Percentiles rank a stretch among this genome's conserved stretches.
phyloP scores from a whole-genome alignment of 352 stramenopile species.

The Phytopythium litorale region DNA sequence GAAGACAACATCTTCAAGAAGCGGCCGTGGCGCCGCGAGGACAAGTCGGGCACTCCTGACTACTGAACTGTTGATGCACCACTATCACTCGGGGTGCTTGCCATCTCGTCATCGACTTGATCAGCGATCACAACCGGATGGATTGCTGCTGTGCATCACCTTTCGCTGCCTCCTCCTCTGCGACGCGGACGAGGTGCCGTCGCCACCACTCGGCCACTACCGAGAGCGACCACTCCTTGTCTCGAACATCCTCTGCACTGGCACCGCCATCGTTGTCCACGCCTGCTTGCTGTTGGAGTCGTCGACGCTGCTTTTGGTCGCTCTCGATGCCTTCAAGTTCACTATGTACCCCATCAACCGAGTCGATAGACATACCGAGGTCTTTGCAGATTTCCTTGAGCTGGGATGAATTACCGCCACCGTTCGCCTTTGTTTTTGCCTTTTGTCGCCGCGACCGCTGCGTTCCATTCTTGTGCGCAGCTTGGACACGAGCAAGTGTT shows the following conservation, averaged over 20 bases:
- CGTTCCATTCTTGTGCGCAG: slow-evolving; percentile 17
- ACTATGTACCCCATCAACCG: neutral
- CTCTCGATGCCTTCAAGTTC: slow-evolving; percentile 9
- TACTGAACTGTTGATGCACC: slow-evolving; percentile 25
- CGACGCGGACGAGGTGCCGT: slow-evolving; percentile 2
- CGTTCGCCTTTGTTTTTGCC: neutral
- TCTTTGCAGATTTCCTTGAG: slow-evolving; percentile 28
- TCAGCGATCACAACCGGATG: too few relatives aligned
- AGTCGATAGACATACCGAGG: slow-evolving; percentile 12
- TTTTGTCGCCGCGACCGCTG: slow-evolving; percentile 13
- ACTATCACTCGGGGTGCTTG: too few relatives aligned
- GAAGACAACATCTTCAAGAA: slow-evolving; percentile 78
- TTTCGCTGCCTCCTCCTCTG: neutral
- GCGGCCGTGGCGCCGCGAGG: slow-evolving; percentile 62
- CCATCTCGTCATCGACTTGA: too few relatives aligned
- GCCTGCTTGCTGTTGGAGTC: slow-evolving; percentile 9
- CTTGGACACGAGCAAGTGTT: slow-evolving; percentile 24
- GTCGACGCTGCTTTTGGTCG: slow-evolving; percentile 17
- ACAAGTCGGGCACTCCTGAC: slow-evolving; percentile 34
- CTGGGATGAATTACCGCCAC: slow-evolving; percentile 14
- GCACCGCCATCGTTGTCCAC: slow-evolving; percentile 3
- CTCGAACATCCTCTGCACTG: neutral
- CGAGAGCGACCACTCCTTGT: slow-evolving; percentile 15
- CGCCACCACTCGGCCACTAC: slow-evolving; percentile 67
- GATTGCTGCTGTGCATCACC: neutral